A percentile compares a stretch with the other conserved stretches of the same genome.
Evolutionary conservation across 305 asterid genomes (phyloP).

Genomic region (Euphrasia arctica): DNA sequence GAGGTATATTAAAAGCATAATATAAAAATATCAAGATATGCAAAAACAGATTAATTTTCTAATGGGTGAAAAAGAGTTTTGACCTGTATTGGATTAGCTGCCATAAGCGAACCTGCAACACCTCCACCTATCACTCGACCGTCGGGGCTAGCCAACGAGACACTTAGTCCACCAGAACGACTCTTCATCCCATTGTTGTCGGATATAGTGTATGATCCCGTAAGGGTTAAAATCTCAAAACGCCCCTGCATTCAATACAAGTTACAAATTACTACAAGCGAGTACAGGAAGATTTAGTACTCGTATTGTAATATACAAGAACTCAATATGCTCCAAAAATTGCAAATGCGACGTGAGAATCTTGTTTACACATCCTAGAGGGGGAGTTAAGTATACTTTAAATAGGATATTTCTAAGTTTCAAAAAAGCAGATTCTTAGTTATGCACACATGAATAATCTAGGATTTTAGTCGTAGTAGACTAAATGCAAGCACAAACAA

Average conservation of each 20-base stretch:
- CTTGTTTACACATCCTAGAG: too few relatives aligned
- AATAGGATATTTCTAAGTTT: too few relatives aligned
- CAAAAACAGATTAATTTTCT: neutral
- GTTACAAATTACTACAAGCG: neutral
- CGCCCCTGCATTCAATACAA: constrained; percentile 66
- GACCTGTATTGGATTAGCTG: constrained; percentile 91
- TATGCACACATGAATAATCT: too few relatives aligned
- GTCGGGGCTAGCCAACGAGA: constrained; percentile 80
- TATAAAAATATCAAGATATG: neutral
- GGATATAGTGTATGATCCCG: constrained; percentile 67
- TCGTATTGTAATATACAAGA: too few relatives aligned
- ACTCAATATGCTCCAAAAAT: neutral
- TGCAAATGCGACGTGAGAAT: too few relatives aligned
- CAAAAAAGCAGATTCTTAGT: neutral
- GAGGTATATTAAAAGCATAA: constrained; percentile 13
- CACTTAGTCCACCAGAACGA: constrained; percentile 84
- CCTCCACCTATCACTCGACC: constrained; percentile 96
- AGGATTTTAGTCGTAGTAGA: too few relatives aligned
- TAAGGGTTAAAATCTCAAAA: constrained; percentile 74
- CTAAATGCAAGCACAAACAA: too few relatives aligned
- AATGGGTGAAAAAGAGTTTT: neutral
- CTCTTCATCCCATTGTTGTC: constrained; percentile 67
- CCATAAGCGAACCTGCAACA: constrained; percentile 72
- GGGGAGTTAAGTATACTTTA: too few relatives aligned
- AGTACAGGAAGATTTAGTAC: neutral